Conservation (phyloP, 2,329 filamentous ascomycete species). For the Myriosclerotinia curreyana region DNA sequence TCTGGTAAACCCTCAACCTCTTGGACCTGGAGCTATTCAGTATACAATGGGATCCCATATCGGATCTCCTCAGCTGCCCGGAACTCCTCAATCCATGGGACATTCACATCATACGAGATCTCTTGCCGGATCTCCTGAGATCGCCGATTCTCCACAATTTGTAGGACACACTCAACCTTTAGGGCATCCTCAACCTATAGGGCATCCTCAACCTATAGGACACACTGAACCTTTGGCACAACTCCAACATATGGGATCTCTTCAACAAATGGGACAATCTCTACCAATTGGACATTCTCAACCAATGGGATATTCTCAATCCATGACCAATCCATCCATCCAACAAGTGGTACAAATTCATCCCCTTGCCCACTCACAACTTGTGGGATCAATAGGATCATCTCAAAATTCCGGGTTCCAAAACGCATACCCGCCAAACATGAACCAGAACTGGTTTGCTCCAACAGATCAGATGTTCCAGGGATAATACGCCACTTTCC, state of each 20-base stretch:
- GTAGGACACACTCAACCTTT: background rate
- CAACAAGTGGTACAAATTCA: background rate
- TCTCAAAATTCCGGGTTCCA: background rate
- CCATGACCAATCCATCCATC: background rate
- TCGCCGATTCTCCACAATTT: background rate
- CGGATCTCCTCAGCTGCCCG: background rate
- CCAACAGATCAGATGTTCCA: background rate
- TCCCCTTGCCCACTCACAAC: background rate
- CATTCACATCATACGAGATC: background rate
- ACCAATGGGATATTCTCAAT: background rate
- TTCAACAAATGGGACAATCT: background rate
- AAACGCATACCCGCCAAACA: too few species aligned
- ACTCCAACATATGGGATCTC: background rate
- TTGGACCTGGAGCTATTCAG: background rate
- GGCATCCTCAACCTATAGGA: background rate
- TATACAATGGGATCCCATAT: background rate
- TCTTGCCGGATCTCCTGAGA: background rate
- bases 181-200: background rate
- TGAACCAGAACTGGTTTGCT: background rate
- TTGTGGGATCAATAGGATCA: background rate
- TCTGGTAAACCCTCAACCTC: too few species aligned
- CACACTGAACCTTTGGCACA: background rate
- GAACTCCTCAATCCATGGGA: background rate
- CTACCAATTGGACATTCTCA: background rate
- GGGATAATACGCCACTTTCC: background rate